These are phyloP conservation scores for Monosporascus sp. DNA, from an alignment of 2,329 filamentous ascomycete genomes.

Conservation along the genomic window DNA sequence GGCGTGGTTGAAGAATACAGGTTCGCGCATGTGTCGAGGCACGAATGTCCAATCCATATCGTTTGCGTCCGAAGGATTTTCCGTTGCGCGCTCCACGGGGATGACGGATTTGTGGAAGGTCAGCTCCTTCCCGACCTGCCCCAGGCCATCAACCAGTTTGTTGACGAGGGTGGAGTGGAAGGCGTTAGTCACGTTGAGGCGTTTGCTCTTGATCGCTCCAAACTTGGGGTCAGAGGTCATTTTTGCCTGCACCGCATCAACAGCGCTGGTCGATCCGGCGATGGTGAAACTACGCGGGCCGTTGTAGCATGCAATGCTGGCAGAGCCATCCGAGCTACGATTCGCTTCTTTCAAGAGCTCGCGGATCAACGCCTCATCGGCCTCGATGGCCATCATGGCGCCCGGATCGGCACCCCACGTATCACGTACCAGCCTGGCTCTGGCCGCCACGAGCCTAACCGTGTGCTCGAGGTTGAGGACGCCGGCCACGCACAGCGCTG, in stretches of 20 bases:
- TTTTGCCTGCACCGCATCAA: conserved; percentile 21
- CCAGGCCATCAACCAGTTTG: conserved; percentile 21
- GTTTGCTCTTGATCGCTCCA: conserved; percentile 22
- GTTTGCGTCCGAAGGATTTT: conserved; percentile 1
- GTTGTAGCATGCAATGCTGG: conserved; percentile 42
- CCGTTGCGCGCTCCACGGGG: conserved; percentile 22
- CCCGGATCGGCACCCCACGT: conserved; percentile 22
- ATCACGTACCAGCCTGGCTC: conserved; percentile 26
- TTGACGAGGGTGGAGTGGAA: conserved; percentile 42
- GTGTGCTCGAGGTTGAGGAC: conserved; percentile 27
- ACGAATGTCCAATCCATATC: conserved; percentile 11
- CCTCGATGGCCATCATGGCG: too few relatives aligned
- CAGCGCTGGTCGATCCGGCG: conserved; percentile 29
- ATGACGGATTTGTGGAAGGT: conserved; percentile 29
- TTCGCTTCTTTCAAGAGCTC: too few relatives aligned
- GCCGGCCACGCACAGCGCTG: conserved; percentile 31
- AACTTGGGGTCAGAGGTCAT: conserved; percentile 1
- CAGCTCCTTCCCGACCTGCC: conserved; percentile 20
- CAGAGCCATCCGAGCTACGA: neutral
- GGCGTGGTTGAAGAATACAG: conserved; percentile 41
- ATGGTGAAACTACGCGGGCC: conserved; percentile 37
- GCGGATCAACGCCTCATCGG: too few relatives aligned
- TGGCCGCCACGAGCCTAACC: conserved; percentile 21
- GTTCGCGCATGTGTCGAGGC: conserved; percentile 33
- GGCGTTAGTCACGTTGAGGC: conserved; percentile 39